Evolutionary conservation across 768 basidiomycete genomes (phyloP), one percentile per base, ranked within the genome.

Genomic region (Russula sp.): DNA sequence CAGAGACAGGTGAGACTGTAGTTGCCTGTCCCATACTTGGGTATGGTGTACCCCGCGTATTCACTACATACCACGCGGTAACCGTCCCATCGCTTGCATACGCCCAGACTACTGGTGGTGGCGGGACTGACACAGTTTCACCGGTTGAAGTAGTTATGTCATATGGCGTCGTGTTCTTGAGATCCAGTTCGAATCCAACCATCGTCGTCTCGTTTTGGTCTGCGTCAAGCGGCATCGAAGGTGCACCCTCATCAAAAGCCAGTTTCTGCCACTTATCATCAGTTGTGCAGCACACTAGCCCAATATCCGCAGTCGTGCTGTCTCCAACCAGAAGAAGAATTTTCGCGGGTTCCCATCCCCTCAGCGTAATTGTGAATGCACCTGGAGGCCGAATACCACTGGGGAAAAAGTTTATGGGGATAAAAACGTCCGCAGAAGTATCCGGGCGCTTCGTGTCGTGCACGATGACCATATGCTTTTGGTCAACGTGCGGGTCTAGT

Each of bases 51-150:
- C 78, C 79, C 48, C 80, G 81, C 9, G 78, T 76, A 70, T 87
- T 83, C 42, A 89, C 81, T 24, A 88, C 71, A 71, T 85, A 78
- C 89, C 90, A 93, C 4, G 79, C 90, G 54, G 85, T 81, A 26
- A 93, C 60, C 0, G 89, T 89, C 22, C 90, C 90, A 70, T 93
- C 90, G 59, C 85, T 90, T 13, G 89, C 79, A 73, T 89, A 92
- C 3, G 83, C 86, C 72, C 85, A 91, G 74, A 91, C 75, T 61
- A 90, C 78, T 0, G 90, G 90, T 14, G 79, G 79, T 11, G 82
- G 76, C 13, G 82, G 80, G 2, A 80, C 65, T 14, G 78, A 77
- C 7, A 76, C 69, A 16, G 72, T 73, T 66, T 81, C 80, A 5
- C 80, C 80, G 0, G 79, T 78, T 18, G 77, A 70, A 13, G 74